Evolutionary conservation across 1,139 yeast species (phyloP).

Genomic region (Blastobotrys raffinosifermentans): DNA sequence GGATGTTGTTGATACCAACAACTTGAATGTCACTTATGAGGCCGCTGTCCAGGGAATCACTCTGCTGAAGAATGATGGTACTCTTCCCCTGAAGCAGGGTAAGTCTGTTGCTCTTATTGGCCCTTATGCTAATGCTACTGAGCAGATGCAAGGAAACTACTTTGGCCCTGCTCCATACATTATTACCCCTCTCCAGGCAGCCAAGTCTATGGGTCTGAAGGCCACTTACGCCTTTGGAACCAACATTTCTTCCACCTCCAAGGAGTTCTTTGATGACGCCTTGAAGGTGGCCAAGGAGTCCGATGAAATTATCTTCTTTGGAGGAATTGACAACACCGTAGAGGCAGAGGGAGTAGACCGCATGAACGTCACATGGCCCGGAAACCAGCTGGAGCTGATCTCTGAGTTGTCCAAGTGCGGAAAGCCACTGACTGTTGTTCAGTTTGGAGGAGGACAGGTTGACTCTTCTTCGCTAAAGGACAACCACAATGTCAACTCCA

Average conservation of each 20-base stretch:
- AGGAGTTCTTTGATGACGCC: constrained; percentile 8
- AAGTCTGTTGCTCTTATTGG: constrained; percentile 41
- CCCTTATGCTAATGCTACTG: constrained; percentile 20
- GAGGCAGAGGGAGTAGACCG: constrained; percentile 14
- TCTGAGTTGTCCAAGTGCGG: constrained; percentile 7
- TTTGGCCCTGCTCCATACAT: constrained; percentile 10
- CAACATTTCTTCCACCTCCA: constrained; percentile 7
- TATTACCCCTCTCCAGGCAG: constrained; percentile 12
- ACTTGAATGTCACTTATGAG: constrained; percentile 41
- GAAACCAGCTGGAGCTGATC: constrained; percentile 13
- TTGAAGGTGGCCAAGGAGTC: constrained; percentile 10
- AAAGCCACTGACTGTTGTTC: constrained; percentile 13
- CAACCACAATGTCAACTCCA: constrained; percentile 8
- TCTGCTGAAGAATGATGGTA: constrained; percentile 45
- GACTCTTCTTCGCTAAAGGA: constrained; percentile 11
- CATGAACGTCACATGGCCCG: constrained; percentile 13
- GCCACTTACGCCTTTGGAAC: constrained; percentile 9
- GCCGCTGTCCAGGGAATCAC: constrained; percentile 52
- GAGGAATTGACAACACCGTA: constrained; percentile 15
- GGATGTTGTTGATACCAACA: constrained; percentile 45
- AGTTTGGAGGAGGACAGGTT: constrained; percentile 18
- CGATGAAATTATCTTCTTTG: constrained; percentile 12
- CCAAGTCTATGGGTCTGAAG: constrained; percentile 1
- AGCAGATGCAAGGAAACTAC: constrained; percentile 13
- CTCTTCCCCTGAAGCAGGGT: constrained; percentile 45